These are phyloP conservation scores for Panicum hallii DNA, from an alignment of 202 grass and related monocot species.

Conservation along the genomic window DNA sequence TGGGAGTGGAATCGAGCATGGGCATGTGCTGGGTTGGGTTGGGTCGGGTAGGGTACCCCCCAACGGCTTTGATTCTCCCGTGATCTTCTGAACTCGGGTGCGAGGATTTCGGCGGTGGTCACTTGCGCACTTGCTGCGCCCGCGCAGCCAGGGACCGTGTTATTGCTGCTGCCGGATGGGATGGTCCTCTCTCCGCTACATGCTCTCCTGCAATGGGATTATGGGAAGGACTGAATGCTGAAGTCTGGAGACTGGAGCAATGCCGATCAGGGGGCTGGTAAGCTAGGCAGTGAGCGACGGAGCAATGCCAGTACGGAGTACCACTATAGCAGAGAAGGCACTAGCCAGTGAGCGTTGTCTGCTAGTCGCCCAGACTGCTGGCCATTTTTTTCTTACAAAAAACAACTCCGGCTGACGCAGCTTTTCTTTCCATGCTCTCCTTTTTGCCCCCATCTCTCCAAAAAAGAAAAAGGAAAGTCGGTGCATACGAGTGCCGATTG, in stretches of 20 bases:
- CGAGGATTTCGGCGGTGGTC: not conserved
- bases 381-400: not conserved
- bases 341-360: not conserved
- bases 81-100: conserved; percentile 14
- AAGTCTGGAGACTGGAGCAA: no score
- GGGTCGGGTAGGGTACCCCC: not conserved
- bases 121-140: not conserved
- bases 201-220: not conserved
- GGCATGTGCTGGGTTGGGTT: conserved; percentile 43
- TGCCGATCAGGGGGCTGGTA: no score
- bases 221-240: not conserved
- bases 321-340: not conserved
- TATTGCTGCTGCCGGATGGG: not conserved
- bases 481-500: not conserved
- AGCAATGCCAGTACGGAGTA: not conserved
- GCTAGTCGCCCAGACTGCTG: not conserved
- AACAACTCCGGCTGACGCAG: not conserved
- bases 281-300: no score
- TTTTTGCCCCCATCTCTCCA: not conserved
- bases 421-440: not conserved
- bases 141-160: not conserved
- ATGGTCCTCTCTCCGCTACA: not conserved
- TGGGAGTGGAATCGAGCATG: conserved; percentile 16
- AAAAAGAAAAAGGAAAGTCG: not conserved
- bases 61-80: conserved; percentile 34